These are phyloP conservation scores for Penicillium sp. DNA, from an alignment of 2,329 filamentous ascomycete genomes.

Conservation along the genomic window DNA sequence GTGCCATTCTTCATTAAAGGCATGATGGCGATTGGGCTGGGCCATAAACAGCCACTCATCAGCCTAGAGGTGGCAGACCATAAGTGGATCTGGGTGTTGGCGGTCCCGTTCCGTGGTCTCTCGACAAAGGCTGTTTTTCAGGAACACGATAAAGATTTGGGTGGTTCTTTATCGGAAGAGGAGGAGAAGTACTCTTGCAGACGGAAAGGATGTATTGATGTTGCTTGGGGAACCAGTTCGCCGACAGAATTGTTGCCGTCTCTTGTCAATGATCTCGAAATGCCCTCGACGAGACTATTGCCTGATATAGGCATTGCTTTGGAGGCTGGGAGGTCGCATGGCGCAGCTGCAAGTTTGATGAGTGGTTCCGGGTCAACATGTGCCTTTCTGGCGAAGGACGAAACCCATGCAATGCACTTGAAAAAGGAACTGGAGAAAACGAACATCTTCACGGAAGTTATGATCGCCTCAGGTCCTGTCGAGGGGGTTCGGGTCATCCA, in stretches of 20 bases:
- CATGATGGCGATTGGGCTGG: slow-evolving; percentile 5
- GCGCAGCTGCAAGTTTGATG: slow-evolving; percentile 1
- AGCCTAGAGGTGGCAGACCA: not conserved
- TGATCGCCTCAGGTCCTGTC: slow-evolving; percentile 2
- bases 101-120: slow-evolving; percentile 1
- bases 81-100: slow-evolving; percentile 5
- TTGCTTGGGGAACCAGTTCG: not conserved
- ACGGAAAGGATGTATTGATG: not conserved
- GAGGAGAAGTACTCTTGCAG: not conserved
- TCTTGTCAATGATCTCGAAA: slow-evolving; percentile 6
- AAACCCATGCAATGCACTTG: not conserved
- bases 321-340: not conserved
- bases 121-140: slow-evolving; percentile 7
- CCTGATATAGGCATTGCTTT: slow-evolving; percentile 5
- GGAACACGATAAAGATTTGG: not conserved
- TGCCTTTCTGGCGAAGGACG: slow-evolving; percentile 5
- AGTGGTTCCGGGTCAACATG: slow-evolving; percentile 10
- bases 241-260: not conserved
- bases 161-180: not conserved
- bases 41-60: slow-evolving; percentile 3
- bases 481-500: not conserved
- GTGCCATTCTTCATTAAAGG: slow-evolving; percentile 8
- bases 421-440: not conserved
- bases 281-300: not conserved
- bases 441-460: not conserved